Conservation (phyloP, 148 eudicot genomes). For the Dianthus caryophyllus region DNA sequence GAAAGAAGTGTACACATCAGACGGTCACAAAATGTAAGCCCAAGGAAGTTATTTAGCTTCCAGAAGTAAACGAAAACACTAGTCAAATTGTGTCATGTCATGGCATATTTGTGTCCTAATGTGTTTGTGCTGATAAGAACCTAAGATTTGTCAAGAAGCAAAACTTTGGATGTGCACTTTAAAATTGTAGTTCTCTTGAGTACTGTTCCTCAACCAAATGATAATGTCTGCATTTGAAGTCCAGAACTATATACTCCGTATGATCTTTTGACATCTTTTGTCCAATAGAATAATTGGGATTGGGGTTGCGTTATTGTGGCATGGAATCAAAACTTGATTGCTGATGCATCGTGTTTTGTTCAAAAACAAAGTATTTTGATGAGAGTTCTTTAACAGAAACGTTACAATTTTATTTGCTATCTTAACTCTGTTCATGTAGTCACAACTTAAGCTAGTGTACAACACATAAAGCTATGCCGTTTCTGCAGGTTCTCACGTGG, state of each 20-base stretch:
- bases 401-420: too few species aligned
- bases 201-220: background rate
- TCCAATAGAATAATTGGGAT: background rate
- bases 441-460: too few species aligned
- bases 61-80: background rate
- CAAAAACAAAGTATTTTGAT: too few species aligned
- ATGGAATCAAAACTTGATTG: too few species aligned
- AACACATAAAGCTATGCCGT: background rate
- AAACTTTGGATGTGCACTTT: background rate
- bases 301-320: background rate
- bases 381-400: too few species aligned
- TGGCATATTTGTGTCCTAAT: background rate
- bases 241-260: background rate
- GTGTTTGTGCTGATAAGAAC: background rate
- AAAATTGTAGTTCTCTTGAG: background rate
- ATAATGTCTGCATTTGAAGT: background rate
- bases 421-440: too few species aligned
- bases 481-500: slow-evolving; percentile 79
- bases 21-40: slow-evolving; percentile 77
- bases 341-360: too few species aligned
- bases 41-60: background rate
- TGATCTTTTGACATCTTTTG: too few species aligned
- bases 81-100: background rate
- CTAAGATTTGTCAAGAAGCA: background rate
- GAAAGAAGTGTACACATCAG: slow-evolving; percentile 84